Evolutionary conservation across 2,329 filamentous ascomycete species (phyloP), one percentile per base, ranked within the genome.

Genomic region (Calonectria montana): DNA sequence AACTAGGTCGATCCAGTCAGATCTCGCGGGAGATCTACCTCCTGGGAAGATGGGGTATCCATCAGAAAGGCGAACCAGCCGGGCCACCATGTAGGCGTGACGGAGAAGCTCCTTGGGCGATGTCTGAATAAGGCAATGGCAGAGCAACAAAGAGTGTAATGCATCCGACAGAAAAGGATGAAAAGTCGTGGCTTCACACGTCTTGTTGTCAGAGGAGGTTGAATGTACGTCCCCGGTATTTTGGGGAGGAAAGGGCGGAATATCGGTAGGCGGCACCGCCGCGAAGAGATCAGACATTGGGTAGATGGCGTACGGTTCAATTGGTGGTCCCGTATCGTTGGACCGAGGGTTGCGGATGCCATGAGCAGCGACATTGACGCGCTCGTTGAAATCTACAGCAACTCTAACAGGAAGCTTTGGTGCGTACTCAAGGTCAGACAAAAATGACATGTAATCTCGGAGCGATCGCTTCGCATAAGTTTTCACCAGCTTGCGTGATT

Each of bases 31-130:
- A 4, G 91, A 93, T 62, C 93, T 88, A 27, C 92, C 91, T 0
- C 91, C 88, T 74, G 95, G 91, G 80, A 97, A 96, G 61, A 96
- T 89, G 0, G 94, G 94, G 77, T 94, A 96, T 4, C 94, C 94
- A 77, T 97, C 93, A 61, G 91, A 91, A 27, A 97, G 88, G 23
- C 94, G 89, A 5, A 91, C 88, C 2, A 97, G 87, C 6, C 94
- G 91, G 18, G 94, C 93, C 5, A 93, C 94, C 89, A 96, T 97
- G 84, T 95, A 89, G 0, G 94, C 94, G 80, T 97, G 94, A 41
- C 94, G 93, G 62, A 92, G 90, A 39, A 96, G 89, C 81, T 97
- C 94, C 77, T 93, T 94, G 13, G 90, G 82, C 0, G 94, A 93
- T 0, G 94, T 97, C 82, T 96, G 94, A 9, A 94, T 84, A 12